phyloP scores from a whole-genome alignment of 1,284 basidiomycete genomes.

The Cutaneotrichosporon spelunceum region DNA sequence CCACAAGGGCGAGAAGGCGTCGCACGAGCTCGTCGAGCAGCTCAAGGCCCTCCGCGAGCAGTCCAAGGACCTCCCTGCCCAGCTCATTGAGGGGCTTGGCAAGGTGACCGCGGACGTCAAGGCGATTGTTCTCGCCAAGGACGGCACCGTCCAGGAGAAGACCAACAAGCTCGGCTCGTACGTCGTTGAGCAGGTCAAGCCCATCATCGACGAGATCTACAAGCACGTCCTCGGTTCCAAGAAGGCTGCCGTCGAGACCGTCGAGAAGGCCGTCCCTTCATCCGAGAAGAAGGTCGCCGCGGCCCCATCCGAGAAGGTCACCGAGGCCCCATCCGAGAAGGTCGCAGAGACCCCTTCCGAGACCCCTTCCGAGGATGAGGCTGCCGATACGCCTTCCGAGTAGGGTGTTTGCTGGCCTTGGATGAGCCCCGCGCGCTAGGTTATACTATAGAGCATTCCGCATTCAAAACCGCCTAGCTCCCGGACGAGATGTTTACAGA shows the following conservation, averaged over 20 bases:
- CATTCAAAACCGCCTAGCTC: not conserved
- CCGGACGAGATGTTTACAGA: constrained; percentile 6
- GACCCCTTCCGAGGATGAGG: not conserved
- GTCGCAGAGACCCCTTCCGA: not conserved
- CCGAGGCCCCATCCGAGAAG: not conserved
- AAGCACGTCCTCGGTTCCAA: constrained; percentile 45
- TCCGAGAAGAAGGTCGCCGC: constrained; percentile 4
- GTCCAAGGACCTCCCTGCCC: constrained; percentile 43
- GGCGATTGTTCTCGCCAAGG: constrained; percentile 48
- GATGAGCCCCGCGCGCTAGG: not conserved
- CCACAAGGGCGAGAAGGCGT: constrained; percentile 39
- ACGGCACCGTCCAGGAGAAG: constrained; percentile 48
- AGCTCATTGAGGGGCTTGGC: constrained; percentile 42
- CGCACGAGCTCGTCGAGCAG: constrained; percentile 45
- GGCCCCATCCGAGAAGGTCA: not conserved
- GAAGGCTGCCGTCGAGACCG: constrained; percentile 33
- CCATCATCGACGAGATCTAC: constrained; percentile 50
- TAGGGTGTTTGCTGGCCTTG: not conserved
- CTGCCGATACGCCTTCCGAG: not conserved
- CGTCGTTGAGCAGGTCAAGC: constrained; percentile 49
- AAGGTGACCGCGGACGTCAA: constrained; percentile 46
- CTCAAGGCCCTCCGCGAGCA: constrained; percentile 43
- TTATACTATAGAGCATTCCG: constrained; percentile 4
- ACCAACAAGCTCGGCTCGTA: constrained; percentile 49
- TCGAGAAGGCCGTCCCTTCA: constrained; percentile 10